Evolutionary conservation across 2,329 filamentous ascomycete species (phyloP).

Genomic region (Fusarium odoratissimum): DNA sequence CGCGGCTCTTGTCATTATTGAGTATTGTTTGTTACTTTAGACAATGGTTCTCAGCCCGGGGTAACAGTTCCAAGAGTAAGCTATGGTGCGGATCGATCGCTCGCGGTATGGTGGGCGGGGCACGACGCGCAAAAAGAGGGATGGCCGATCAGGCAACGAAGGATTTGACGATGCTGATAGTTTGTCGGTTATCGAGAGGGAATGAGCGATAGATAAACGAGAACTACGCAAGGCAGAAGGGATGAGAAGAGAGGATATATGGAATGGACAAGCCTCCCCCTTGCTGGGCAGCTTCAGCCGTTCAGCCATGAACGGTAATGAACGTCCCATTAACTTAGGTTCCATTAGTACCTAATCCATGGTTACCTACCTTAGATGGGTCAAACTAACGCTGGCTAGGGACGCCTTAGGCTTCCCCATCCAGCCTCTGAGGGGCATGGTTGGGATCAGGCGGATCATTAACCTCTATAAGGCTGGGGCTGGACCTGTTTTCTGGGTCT

Average conservation of each 20-base stretch:
- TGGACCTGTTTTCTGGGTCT: constrained; percentile 16
- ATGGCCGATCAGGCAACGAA: constrained; percentile 2
- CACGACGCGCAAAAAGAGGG: constrained; percentile 13
- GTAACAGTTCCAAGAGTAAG: constrained; percentile 8
- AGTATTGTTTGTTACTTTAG: neutral
- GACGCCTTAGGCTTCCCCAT: constrained; percentile 1
- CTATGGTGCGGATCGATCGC: constrained; percentile 7
- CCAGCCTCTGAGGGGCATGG: constrained; percentile 13
- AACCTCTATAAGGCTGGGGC: constrained; percentile 26
- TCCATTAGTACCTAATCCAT: neutral
- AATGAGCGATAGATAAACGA: neutral
- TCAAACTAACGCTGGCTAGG: constrained; percentile 13
- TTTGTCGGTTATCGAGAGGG: constrained; percentile 11
- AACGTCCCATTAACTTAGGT: neutral
- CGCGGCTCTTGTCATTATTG: constrained; percentile 38
- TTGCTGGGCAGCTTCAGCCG: constrained; percentile 25
- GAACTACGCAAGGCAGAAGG: constrained; percentile 2
- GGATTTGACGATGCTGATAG: neutral
- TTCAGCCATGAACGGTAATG: constrained; percentile 29
- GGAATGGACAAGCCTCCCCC: constrained; percentile 24
- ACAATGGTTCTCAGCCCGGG: neutral
- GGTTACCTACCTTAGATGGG: neutral
- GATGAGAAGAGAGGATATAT: neutral
- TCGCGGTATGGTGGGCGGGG: constrained; percentile 21
- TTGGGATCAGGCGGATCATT: constrained; percentile 13